Evolutionary conservation across 768 basidiomycete genomes (phyloP).

Genomic region (Boletus reticuloceps): DNA sequence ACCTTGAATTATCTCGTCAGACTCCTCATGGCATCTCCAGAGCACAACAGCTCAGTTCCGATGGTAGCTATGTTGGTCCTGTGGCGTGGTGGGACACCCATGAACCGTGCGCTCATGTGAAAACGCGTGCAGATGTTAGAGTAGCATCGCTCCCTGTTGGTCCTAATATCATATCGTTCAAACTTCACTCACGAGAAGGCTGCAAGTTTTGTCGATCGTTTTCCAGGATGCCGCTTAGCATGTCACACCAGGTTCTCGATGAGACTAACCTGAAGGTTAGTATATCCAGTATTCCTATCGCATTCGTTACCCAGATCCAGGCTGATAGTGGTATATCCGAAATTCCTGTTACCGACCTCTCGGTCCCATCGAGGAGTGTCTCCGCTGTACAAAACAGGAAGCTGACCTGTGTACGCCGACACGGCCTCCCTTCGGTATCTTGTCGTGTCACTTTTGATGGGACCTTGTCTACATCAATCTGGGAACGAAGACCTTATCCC

Average conservation of each 20-base stretch:
- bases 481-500: slow-evolving; percentile 4
- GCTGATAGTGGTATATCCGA: neutral
- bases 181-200: neutral
- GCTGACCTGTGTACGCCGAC: neutral
- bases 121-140: slow-evolving; percentile 18
- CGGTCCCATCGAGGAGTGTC: neutral
- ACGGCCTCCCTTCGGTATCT: neutral
- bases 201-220: neutral
- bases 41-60: neutral
- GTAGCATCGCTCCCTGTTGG: slow-evolving; percentile 7
- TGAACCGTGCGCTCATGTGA: slow-evolving; percentile 12
- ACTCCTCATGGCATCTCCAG: neutral
- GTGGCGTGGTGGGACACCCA: slow-evolving; percentile 11
- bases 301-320: neutral
- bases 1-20: slow-evolving; percentile 18
- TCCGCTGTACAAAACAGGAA: neutral
- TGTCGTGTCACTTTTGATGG: neutral
- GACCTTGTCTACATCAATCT: slow-evolving; percentile 2
- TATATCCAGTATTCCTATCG: neutral
- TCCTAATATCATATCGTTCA: slow-evolving; percentile 14
- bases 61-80: slow-evolving; percentile 4
- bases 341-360: neutral
- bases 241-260: neutral
- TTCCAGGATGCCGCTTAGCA: neutral
- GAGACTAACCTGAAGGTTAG: neutral